Evolutionary conservation across 1,284 basidiomycete species (phyloP).

Genomic region (Rhodotorula sp.): DNA sequence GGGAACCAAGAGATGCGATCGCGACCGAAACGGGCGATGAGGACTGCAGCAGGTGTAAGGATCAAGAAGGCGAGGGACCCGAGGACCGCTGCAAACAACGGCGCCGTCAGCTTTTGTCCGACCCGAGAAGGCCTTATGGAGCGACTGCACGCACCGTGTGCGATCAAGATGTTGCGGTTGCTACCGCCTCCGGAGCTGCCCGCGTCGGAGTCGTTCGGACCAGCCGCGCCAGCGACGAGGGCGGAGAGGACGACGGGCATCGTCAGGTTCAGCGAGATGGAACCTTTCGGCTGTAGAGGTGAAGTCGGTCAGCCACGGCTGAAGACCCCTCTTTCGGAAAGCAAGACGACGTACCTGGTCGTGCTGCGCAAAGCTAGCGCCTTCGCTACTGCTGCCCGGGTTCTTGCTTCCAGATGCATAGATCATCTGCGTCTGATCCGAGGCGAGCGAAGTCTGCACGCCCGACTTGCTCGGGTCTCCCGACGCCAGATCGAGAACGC

Average conservation of each 20-base stretch:
- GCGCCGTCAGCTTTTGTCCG: background rate
- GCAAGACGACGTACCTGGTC: constrained; percentile 9
- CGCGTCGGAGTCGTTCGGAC: background rate
- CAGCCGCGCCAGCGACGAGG: background rate
- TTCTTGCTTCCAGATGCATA: constrained; percentile 22
- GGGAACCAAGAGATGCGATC: constrained; percentile 22
- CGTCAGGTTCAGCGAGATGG: background rate
- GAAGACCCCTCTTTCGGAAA: too few relatives aligned
- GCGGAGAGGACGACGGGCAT: background rate
- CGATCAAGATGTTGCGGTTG: background rate
- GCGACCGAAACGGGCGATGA: constrained; percentile 31
- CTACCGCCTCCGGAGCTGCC: background rate
- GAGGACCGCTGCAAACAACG: constrained; percentile 56
- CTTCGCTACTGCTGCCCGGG: constrained; percentile 7
- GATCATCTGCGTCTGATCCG: constrained; percentile 11
- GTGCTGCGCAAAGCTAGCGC: constrained; percentile 20
- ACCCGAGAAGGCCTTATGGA: background rate
- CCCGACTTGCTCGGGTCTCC: constrained; percentile 15
- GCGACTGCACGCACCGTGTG: background rate
- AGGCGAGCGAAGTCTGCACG: background rate
- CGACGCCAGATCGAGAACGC: constrained; percentile 5
- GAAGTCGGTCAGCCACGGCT: background rate
- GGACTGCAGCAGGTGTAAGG: constrained; percentile 24
- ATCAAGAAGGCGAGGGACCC: constrained; percentile 54
- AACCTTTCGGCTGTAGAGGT: background rate